Evolutionary conservation across 2,329 filamentous ascomycete genomes (phyloP).

Genomic region (Stemphylium lycopersici): DNA sequence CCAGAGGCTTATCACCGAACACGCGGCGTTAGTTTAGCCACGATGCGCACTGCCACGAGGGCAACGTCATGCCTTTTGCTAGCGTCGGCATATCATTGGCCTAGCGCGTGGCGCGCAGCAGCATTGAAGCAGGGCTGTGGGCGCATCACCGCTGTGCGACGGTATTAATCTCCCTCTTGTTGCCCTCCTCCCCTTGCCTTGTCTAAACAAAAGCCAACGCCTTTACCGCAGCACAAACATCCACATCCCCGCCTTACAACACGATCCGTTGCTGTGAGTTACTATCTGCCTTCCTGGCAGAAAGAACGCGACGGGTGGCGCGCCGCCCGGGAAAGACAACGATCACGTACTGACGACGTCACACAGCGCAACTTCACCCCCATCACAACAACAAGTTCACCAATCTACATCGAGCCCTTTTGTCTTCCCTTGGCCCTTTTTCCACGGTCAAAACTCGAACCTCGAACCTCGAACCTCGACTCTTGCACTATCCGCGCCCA

Average conservation of each 20-base stretch:
- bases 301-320: no score
- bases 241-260: background rate
- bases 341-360: no score
- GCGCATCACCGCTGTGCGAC: slow-evolving; percentile 5
- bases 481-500: no score
- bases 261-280: background rate
- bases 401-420: no score
- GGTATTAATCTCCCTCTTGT: slow-evolving; percentile 18
- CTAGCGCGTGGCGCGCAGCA: slow-evolving; percentile 18
- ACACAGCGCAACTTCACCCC: no score
- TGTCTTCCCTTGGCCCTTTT: no score
- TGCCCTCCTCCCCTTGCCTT: background rate
- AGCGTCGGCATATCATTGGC: slow-evolving; percentile 20
- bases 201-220: background rate
- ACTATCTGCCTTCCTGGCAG: background rate
- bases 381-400: no score
- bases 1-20: background rate
- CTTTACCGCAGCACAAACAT: background rate
- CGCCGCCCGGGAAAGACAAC: no score
- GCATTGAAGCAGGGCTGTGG: slow-evolving; percentile 25
- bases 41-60: slow-evolving; percentile 25
- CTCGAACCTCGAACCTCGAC: background rate
- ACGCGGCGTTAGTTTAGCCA: slow-evolving; percentile 6
- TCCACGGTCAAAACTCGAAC: background rate
- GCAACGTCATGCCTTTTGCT: slow-evolving; percentile 29